Conservation (phyloP, 345 rosid genomes). For the Rhizophora mangle region DNA sequence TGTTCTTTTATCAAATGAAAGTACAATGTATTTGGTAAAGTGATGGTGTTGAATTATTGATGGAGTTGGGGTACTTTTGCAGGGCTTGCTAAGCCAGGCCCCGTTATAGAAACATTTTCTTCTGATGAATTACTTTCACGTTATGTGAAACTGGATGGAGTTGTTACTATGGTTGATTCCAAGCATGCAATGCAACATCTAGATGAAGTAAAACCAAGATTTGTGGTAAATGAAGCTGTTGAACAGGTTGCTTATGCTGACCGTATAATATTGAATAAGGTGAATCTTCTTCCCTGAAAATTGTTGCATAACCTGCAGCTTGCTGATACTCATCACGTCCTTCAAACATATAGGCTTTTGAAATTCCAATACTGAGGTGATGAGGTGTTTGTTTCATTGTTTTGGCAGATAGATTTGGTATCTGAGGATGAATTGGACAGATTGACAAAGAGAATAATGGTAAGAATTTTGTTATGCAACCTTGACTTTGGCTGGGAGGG, state of each 20-base stretch:
- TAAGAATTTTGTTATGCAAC: slow-evolving; percentile 8
- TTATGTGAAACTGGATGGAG: slow-evolving; percentile 64
- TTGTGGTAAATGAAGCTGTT: slow-evolving; percentile 74
- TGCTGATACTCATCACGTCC: not conserved
- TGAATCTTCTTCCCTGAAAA: slow-evolving; percentile 16
- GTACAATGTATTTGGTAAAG: too few species aligned
- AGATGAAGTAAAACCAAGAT: slow-evolving; percentile 67
- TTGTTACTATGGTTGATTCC: slow-evolving; percentile 73
- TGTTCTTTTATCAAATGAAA: too few species aligned
- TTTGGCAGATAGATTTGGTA: slow-evolving; percentile 65
- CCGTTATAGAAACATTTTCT: slow-evolving; percentile 71
- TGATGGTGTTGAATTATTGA: not conserved
- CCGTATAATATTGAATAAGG: slow-evolving; percentile 72
- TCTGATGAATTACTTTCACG: slow-evolving; percentile 60
- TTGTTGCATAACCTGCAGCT: not conserved
- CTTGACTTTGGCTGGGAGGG: not conserved
- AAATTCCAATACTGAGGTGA: not conserved
- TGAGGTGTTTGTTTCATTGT: not conserved
- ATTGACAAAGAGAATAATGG: slow-evolving; percentile 58
- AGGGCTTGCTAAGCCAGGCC: slow-evolving; percentile 81
- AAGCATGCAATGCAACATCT: slow-evolving; percentile 70
- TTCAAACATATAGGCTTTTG: not conserved
- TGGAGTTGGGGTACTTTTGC: slow-evolving; percentile 18
- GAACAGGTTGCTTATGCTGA: slow-evolving; percentile 84
- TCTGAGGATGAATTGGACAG: slow-evolving; percentile 46